Conservation (phyloP, 768 basidiomycete species). For the Podaxis carcinomalis region DNA sequence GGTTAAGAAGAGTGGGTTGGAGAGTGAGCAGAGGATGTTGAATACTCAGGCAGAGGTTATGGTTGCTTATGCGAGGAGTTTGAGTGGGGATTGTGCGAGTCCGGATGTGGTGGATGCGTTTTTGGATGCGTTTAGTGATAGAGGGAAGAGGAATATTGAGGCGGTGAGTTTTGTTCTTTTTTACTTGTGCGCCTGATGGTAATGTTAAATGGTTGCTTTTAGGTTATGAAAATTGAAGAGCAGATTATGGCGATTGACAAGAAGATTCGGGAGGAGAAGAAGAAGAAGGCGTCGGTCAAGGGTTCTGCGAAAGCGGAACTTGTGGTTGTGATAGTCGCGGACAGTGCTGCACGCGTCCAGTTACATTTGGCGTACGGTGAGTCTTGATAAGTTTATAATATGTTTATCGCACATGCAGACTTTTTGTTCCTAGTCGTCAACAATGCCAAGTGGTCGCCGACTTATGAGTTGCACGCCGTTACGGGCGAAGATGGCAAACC, state of each 20-base stretch:
- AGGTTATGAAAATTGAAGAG: slow-evolving; percentile 34
- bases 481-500: slow-evolving; percentile 38
- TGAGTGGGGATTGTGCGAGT: slow-evolving; percentile 38
- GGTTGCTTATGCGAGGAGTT: slow-evolving; percentile 36
- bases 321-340: slow-evolving; percentile 37
- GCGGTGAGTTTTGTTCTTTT: slow-evolving; percentile 20
- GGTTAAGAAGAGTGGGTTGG: slow-evolving; percentile 30
- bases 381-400: slow-evolving; percentile 13
- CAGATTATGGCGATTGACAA: slow-evolving; percentile 35
- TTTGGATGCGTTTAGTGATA: slow-evolving; percentile 36
- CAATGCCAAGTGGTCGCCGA: slow-evolving; percentile 47
- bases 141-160: slow-evolving; percentile 29
- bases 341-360: slow-evolving; percentile 29
- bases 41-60: slow-evolving; percentile 40
- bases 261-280: slow-evolving; percentile 31
- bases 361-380: slow-evolving; percentile 52
- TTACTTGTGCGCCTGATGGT: neutral
- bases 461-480: slow-evolving; percentile 55
- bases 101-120: slow-evolving; percentile 35
- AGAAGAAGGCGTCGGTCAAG: slow-evolving; percentile 29
- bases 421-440: slow-evolving; percentile 38
- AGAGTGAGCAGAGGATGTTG: slow-evolving; percentile 33
- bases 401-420: neutral
- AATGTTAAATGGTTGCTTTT: neutral
- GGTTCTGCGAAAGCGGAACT: slow-evolving; percentile 31